Evolutionary conservation across 768 basidiomycete genomes (phyloP), one percentile per base, ranked within the genome.

Genomic region (Rhodocollybia butyracea): DNA sequence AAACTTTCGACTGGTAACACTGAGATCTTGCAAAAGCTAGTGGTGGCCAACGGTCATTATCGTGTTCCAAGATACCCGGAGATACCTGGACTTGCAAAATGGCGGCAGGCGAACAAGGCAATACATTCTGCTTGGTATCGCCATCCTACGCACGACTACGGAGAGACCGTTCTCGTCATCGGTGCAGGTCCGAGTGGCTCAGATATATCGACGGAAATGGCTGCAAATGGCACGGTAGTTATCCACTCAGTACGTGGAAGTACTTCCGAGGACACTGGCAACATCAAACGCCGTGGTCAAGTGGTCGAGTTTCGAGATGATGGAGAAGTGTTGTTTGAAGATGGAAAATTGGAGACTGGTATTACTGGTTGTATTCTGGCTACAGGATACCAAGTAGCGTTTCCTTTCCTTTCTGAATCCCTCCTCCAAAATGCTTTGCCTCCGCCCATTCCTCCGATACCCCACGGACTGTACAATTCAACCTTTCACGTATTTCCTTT

Each of bases 41-140:
- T 93, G 27, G 76, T 91, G 27, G 86, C 86, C 40, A 92, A 89
- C 56, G 91, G 91, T 0, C 90, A 91, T 64, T 84, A 88, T 64
- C 76, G 75, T 39, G 61, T 78, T 8, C 91, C 91, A 1, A 78
- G 81, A 19, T 79, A 82, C 55, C 89, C 89, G 2, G 56, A 69
- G 40, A 76, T 76, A 8, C 80, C 84, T 3, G 90, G 91, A 1
- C 62, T 92, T 5, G 66, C 70, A 12, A 57, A 68, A 11, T 92
- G 91, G 90, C 61, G 85, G 1, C 66, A 66, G 1, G 60, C 68
- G 3, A 72, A 77, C 22, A 79, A 71, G 53, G 86, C 84, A 0
- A 74, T 68, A 2, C 91, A 94, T 66, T 81, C 91, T 0, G 79
- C 81, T 3, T 85, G 76, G 73, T 93, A 90, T 64, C 38, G 72